Evolutionary conservation across 768 basidiomycete genomes (phyloP).

Genomic region (Auriculariales sp.): DNA sequence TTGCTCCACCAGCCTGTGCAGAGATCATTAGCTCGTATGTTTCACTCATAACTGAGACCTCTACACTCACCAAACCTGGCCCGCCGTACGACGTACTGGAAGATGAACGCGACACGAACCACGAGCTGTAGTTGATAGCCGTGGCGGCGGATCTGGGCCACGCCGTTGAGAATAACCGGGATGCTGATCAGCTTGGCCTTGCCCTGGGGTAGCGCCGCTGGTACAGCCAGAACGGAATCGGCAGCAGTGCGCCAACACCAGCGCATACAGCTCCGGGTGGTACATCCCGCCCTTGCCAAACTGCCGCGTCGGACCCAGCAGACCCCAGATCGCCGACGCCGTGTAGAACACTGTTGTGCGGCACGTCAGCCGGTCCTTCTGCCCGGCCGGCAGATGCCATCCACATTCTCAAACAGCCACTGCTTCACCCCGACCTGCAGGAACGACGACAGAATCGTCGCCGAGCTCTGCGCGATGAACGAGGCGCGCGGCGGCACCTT

Average conservation of each 20-base stretch:
- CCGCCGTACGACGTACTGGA: constrained; percentile 69
- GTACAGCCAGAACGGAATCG: constrained; percentile 79
- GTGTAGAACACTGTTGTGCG: constrained; percentile 82
- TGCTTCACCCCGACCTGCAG: constrained; percentile 69
- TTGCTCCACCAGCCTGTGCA: constrained; percentile 93
- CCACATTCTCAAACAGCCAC: constrained; percentile 69
- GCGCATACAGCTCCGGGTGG: constrained; percentile 68
- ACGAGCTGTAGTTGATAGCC: constrained; percentile 91
- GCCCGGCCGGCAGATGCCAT: constrained; percentile 51
- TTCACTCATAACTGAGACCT: too few relatives aligned
- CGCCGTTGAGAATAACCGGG: constrained; percentile 73
- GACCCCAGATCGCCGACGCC: constrained; percentile 80
- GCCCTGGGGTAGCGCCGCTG: constrained; percentile 65
- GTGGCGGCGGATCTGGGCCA: constrained; percentile 76
- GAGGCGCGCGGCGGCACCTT: constrained; percentile 88
- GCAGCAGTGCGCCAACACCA: constrained; percentile 70
- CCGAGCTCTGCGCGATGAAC: constrained; percentile 63
- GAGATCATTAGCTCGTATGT: too few relatives aligned
- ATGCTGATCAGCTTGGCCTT: constrained; percentile 72
- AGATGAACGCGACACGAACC: constrained; percentile 82
- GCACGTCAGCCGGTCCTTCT: constrained; percentile 60
- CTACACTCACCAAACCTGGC: constrained; percentile 61
- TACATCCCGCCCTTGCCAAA: constrained; percentile 56
- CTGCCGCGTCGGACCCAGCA: constrained; percentile 65
- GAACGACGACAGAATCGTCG: constrained; percentile 62